Evolutionary conservation across 352 stramenopile genomes (phyloP).

Genomic region (Elongisporangium prolatum): DNA sequence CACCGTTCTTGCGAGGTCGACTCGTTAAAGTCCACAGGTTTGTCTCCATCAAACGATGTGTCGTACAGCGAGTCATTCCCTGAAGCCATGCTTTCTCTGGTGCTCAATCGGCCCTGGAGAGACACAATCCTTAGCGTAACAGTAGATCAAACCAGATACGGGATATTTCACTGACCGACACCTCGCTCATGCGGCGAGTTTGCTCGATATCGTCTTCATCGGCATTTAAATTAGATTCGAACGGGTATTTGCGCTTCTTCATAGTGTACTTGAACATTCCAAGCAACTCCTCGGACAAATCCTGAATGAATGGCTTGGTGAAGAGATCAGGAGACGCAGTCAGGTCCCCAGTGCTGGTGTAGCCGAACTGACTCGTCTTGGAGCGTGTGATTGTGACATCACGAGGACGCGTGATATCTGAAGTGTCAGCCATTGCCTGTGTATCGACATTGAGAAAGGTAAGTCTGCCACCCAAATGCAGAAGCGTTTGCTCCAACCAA

Average conservation of each 20-base stretch:
- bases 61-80: constrained; percentile 9
- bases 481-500: neutral
- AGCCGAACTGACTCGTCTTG: constrained; percentile 15
- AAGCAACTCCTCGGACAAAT: constrained; percentile 60
- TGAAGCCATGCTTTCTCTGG: constrained; percentile 9
- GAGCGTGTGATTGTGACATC: constrained; percentile 35
- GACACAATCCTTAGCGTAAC: neutral
- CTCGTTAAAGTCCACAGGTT: constrained; percentile 36
- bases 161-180: constrained; percentile 27
- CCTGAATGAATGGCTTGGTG: constrained; percentile 38
- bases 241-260: constrained; percentile 84
- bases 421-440: constrained; percentile 65
- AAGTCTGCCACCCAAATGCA: neutral
- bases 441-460: neutral
- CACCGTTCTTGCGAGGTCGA: neutral
- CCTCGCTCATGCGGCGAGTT: constrained; percentile 58
- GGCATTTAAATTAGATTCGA: constrained; percentile 22
- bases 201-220: constrained; percentile 48
- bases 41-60: constrained; percentile 25
- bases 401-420: constrained; percentile 58
- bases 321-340: constrained; percentile 44
- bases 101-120: constrained; percentile 1
- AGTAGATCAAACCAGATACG: neutral
- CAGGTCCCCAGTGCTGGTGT: constrained; percentile 14
- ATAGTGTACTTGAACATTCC: constrained; percentile 81